Evolutionary conservation across 2,329 filamentous ascomycete species (phyloP).

Genomic region (Metarhizium humberi): DNA sequence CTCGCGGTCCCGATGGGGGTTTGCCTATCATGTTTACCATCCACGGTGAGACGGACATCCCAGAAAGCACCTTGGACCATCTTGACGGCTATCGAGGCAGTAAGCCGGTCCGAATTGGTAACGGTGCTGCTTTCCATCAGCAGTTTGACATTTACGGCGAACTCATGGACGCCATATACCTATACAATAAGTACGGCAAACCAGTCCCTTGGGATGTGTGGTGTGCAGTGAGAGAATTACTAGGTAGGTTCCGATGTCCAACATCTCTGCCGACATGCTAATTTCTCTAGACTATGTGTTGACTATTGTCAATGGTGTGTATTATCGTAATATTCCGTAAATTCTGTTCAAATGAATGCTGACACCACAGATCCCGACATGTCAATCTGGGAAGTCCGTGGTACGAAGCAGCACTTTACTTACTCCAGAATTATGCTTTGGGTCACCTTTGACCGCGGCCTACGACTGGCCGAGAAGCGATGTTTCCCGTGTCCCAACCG

Average conservation of each 20-base stretch:
- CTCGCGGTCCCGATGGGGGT: constrained; percentile 48
- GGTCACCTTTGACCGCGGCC: constrained; percentile 69
- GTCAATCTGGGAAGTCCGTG: constrained; percentile 77
- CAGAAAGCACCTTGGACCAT: constrained; percentile 58
- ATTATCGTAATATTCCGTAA: too few species aligned
- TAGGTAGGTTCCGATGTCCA: constrained; percentile 28
- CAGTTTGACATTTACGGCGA: constrained; percentile 77
- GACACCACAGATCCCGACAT: constrained; percentile 53
- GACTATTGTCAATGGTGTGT: constrained; percentile 49
- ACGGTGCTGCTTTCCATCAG: constrained; percentile 65
- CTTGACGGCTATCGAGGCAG: constrained; percentile 65
- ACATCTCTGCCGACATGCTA: not conserved
- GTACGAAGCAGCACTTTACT: constrained; percentile 65
- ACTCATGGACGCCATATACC: constrained; percentile 66
- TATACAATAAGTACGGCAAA: constrained; percentile 73
- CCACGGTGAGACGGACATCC: constrained; percentile 63
- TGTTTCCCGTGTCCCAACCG: constrained; percentile 67
- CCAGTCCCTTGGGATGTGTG: constrained; percentile 70
- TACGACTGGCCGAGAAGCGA: constrained; percentile 66
- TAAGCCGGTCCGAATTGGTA: constrained; percentile 65
- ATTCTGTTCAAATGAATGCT: not conserved
- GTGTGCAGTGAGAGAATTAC: constrained; percentile 59
- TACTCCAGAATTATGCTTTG: constrained; percentile 81
- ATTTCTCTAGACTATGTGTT: constrained; percentile 52
- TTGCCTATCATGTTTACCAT: constrained; percentile 80